phyloP scores from a whole-genome alignment of 495 filamentous ascomycete species.

The Penicillium lagena region DNA sequence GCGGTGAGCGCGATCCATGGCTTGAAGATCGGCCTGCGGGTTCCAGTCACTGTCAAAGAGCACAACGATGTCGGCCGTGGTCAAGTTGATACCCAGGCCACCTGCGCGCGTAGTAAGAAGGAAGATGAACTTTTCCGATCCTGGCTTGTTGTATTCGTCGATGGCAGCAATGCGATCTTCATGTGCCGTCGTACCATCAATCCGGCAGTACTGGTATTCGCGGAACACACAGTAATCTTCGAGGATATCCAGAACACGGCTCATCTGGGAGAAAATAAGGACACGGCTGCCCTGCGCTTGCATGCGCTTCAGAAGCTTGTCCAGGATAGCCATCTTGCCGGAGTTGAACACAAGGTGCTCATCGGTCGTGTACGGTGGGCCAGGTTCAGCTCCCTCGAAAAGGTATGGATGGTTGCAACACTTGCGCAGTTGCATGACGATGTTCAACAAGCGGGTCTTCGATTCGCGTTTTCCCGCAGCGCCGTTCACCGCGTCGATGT shows the following conservation, averaged over 20 bases:
- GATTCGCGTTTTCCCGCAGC: slow-evolving; percentile 94
- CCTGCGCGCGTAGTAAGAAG: slow-evolving; percentile 95
- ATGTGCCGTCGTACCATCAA: slow-evolving; percentile 94
- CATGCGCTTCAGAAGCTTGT: slow-evolving; percentile 83
- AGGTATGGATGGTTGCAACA: slow-evolving; percentile 99
- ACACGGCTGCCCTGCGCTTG: slow-evolving; percentile 82
- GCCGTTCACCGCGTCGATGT: slow-evolving; percentile 98
- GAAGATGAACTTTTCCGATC: slow-evolving; percentile 95
- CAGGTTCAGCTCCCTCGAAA: slow-evolving; percentile 96
- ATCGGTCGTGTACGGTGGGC: slow-evolving; percentile 95
- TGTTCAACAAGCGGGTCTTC: slow-evolving; percentile 98
- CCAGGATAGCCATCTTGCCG: slow-evolving; percentile 96
- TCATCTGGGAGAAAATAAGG: slow-evolving; percentile 99
- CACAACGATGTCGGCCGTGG: slow-evolving; percentile 90
- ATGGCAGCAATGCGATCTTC: slow-evolving; percentile 97
- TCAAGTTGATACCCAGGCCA: slow-evolving; percentile 97
- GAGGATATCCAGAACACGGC: slow-evolving; percentile 89
- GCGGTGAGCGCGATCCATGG: slow-evolving; percentile 97
- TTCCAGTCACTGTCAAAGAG: slow-evolving; percentile 99
- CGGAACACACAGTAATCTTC: slow-evolving; percentile 98
- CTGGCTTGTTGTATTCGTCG: slow-evolving; percentile 95
- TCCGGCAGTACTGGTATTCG: slow-evolving; percentile 92
- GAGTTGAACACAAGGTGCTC: slow-evolving; percentile 92
- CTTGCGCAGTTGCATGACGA: slow-evolving; percentile 99
- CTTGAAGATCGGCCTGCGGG: slow-evolving; percentile 94